Conservation (phyloP, 2,329 filamentous ascomycete genomes). For the Ceratocystis papillata region DNA sequence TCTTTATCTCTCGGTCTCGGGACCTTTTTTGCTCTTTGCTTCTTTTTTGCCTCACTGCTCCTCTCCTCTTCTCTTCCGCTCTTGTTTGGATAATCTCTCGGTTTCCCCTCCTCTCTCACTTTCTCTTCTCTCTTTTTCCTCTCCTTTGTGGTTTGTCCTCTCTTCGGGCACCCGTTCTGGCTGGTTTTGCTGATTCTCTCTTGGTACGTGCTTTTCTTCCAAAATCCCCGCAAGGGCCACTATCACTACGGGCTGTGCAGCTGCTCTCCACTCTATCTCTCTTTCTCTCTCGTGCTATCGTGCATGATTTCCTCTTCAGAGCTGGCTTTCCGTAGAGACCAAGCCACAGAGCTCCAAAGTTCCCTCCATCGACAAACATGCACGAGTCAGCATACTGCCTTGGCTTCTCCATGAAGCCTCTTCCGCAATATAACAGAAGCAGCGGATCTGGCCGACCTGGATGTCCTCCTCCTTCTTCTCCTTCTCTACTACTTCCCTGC, state of each 20-base stretch:
- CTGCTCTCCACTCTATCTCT: background rate
- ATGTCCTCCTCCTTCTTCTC: background rate
- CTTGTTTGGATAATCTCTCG: background rate
- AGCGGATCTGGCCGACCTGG: background rate
- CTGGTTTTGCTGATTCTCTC: conserved; percentile 2
- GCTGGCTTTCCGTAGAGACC: background rate
- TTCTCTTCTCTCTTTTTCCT: background rate
- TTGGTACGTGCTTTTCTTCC: conserved; percentile 2
- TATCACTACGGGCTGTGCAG: conserved; percentile 14
- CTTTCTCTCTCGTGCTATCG: background rate
- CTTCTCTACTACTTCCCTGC: too few species aligned
- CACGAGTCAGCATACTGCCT: conserved; percentile 13
- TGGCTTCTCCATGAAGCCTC: background rate
- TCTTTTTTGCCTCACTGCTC: background rate
- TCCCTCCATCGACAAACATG: conserved; percentile 12
- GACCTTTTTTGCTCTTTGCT: background rate
- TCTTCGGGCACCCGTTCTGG: too few species aligned
- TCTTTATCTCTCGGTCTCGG: too few species aligned
- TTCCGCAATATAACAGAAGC: background rate
- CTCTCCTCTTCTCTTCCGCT: background rate
- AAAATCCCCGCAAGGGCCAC: conserved; percentile 6
- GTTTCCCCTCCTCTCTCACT: background rate
- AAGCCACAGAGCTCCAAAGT: conserved; percentile 16
- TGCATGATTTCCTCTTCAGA: background rate
- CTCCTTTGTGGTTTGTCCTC: background rate